Percentiles rank a stretch among this genome's conserved stretches.
These are phyloP conservation scores for Auxenochlorella pyrenoidosa DNA, from an alignment of 139 green algal genomes.

Conservation along the genomic window DNA sequence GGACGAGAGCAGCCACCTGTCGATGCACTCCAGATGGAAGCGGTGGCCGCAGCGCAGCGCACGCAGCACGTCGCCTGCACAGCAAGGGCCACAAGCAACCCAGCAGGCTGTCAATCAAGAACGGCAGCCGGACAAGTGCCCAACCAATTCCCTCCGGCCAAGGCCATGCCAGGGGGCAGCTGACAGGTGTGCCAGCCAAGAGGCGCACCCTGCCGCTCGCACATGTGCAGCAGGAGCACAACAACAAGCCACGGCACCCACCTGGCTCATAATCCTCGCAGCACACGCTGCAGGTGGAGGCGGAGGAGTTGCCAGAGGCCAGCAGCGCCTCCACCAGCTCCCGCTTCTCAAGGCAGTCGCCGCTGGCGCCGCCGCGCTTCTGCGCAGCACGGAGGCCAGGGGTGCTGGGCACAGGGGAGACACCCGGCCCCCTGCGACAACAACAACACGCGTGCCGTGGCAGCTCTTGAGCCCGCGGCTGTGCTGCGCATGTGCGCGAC, in stretches of 20 bases:
- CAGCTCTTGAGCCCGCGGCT: neutral
- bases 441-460: neutral
- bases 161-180: no score
- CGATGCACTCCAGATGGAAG: constrained; percentile 76
- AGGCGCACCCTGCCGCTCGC: no score
- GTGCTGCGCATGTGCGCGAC: neutral
- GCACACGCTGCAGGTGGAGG: constrained; percentile 65
- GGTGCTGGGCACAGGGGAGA: neutral
- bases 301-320: constrained; percentile 14
- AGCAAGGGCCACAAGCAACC: no score
- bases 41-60: constrained; percentile 64
- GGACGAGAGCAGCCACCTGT: constrained; percentile 65
- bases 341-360: constrained; percentile 54
- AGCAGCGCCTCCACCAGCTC: constrained; percentile 52
- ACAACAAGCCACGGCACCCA: neutral
- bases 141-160: no score
- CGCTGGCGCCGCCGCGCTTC: constrained; percentile 8
- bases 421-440: neutral
- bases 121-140: no score
- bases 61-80: constrained; percentile 61
- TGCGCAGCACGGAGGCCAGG: neutral
- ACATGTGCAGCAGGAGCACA: neutral
- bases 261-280: constrained; percentile 54
- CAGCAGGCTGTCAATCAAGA: neutral
- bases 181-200: no score